Base-by-base conservation (phyloP, 495 filamentous ascomycete species). In the Platismatia glauca region DNA sequence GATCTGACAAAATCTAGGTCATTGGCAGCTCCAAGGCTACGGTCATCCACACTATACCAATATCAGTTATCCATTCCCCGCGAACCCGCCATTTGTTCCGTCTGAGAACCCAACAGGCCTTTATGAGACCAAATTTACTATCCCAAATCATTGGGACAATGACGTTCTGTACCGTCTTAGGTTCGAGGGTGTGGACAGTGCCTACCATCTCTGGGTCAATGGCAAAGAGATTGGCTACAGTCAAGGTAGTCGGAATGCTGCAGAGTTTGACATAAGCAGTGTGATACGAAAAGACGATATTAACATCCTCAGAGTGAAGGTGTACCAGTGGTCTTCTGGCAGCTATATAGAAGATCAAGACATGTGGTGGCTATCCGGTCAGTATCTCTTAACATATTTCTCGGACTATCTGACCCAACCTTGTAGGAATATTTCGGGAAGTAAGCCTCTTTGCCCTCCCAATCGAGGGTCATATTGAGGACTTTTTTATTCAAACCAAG, bases 21-120 rank as follows among this genome's bases (percentile, higher is more conserved):
- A 86, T 78, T 89, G 86, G 86, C 86, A 89, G 66, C 72, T 85
- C 20, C 84, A 88, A 65, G 84, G 84, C 39, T 81, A 83, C 62
- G 84, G 84, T 9, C 78, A 77, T 15, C 83, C 84, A 4, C 82
- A 86, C 44, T 87, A 87, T 65, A 86, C 82, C 9, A 89, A 89
- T 63, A 70, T 83, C 59, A 76, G 80, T 58, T 87, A 77, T 64
- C 86, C 83, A 4, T 86, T 86, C 57, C 83, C 84, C 2, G 76
- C 81, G 15, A 74, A 80, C 58, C 85, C 85, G 8, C 85, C 84
- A 2, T 72, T 74, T 63, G 77, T 83, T 4, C 82, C 84, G 0
- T 80, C 79, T 35, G 74, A 80, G 15, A 87, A 88, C 46, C 80
- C 83, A 16, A 86, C 82, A 0, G 84, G 85, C 3, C 79, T 78